Percentiles rank a stretch among this genome's conserved stretches.
phyloP scores from a whole-genome alignment of 2,329 filamentous ascomycete genomes.

The Cladophialophora chaetospira region DNA sequence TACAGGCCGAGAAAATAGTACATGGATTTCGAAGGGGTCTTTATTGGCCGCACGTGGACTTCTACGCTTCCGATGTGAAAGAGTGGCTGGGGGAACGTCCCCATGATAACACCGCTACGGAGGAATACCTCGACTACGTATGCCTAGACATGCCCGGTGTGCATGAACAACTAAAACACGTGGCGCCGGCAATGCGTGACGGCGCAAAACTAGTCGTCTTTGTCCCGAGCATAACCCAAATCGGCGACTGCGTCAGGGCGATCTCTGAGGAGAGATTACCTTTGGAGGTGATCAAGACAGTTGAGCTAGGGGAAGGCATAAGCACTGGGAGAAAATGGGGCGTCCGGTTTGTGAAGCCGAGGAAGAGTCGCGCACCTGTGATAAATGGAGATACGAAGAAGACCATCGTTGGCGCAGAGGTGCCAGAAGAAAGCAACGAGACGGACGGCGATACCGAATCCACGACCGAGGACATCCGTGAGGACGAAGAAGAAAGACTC shows the following conservation, averaged over 20 bases:
- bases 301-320: constrained; percentile 50
- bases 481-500: background rate
- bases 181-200: constrained; percentile 58
- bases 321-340: constrained; percentile 53
- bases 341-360: constrained; percentile 42
- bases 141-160: constrained; percentile 73
- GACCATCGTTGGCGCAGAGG: background rate
- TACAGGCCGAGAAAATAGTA: constrained; percentile 66
- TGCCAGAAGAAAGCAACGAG: background rate
- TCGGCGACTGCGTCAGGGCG: constrained; percentile 63
- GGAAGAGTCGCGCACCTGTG: constrained; percentile 2
- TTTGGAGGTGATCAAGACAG: constrained; percentile 49
- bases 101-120: background rate
- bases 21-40: constrained; percentile 68
- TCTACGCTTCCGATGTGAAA: constrained; percentile 68
- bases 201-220: constrained; percentile 71
- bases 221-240: constrained; percentile 76
- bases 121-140: constrained; percentile 65
- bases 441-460: background rate
- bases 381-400: background rate
- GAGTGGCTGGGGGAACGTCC: constrained; percentile 56
- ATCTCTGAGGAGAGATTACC: constrained; percentile 59
- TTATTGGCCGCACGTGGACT: constrained; percentile 71
- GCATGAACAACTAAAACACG: constrained; percentile 51
- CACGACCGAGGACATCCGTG: constrained; percentile 37